phyloP scores from a whole-genome alignment of 169 alveolate species.

The Perkinsus olseni region DNA sequence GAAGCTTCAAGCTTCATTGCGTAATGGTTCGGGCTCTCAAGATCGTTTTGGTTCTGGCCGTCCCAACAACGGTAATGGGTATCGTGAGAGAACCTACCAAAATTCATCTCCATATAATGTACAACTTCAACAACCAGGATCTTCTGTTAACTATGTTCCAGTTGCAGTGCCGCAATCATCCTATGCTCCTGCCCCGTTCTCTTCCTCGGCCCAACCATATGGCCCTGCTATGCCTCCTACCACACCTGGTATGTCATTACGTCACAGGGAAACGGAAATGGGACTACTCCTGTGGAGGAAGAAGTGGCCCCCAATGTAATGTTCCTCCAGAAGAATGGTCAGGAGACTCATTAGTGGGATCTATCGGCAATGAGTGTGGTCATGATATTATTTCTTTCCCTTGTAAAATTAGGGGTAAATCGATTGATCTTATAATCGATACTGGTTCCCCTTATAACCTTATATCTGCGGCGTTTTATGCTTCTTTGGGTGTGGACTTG shows the following conservation, averaged over 20 bases:
- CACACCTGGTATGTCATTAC: not conserved
- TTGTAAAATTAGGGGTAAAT: not conserved
- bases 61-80: too few relatives aligned
- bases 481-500: not conserved
- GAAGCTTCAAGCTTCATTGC: not conserved
- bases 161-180: not conserved
- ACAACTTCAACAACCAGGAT: not conserved
- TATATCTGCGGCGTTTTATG: not conserved
- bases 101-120: not conserved
- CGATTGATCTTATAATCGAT: not conserved
- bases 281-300: not conserved
- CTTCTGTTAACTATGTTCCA: not conserved
- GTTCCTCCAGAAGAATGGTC: not conserved
- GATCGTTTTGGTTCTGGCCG: not conserved
- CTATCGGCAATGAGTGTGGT: not conserved
- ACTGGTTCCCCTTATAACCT: not conserved
- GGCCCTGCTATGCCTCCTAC: not conserved
- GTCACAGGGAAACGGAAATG: not conserved
- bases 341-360: not conserved
- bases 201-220: not conserved
- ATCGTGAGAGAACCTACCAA: not conserved
- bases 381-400: not conserved
- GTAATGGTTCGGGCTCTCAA: not conserved
- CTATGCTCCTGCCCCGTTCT: not conserved
- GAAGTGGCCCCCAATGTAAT: not conserved